Conservation (phyloP, 768 basidiomycete genomes). For the Lentinula guzmanii region DNA sequence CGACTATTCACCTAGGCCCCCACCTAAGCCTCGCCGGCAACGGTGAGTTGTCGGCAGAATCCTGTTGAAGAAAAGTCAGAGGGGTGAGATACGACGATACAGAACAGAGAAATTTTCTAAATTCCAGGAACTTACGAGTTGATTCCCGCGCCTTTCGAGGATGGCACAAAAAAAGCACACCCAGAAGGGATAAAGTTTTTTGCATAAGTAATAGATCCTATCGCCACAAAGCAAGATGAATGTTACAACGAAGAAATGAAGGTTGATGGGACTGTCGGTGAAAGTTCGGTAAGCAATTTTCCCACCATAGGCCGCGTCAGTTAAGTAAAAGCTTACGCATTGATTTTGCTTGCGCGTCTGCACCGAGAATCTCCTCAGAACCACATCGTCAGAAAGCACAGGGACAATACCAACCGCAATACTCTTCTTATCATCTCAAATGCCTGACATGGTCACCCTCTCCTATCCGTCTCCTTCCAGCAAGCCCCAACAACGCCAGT, state of each 20-base stretch:
- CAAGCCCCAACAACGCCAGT: constrained; percentile 48
- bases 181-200: not conserved
- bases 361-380: not conserved
- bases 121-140: not conserved
- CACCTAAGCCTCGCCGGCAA: not conserved
- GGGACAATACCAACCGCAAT: not conserved
- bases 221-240: not conserved
- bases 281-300: not conserved
- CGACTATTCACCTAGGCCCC: not conserved
- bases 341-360: not conserved
- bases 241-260: not conserved
- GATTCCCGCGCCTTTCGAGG: not conserved
- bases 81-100: constrained; percentile 4
- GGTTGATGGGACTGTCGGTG: not conserved
- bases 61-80: not conserved
- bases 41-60: constrained; percentile 5
- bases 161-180: not conserved
- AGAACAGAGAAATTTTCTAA: not conserved
- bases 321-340: not conserved
- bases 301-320: constrained; percentile 4
- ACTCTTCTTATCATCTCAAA: constrained; percentile 7
- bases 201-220: not conserved
- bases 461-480: constrained; percentile 13
- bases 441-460: constrained; percentile 33
- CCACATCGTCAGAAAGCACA: not conserved